Base-by-base conservation (phyloP, 2,329 filamentous ascomycete genomes). In the Colletotrichum somersetense region DNA sequence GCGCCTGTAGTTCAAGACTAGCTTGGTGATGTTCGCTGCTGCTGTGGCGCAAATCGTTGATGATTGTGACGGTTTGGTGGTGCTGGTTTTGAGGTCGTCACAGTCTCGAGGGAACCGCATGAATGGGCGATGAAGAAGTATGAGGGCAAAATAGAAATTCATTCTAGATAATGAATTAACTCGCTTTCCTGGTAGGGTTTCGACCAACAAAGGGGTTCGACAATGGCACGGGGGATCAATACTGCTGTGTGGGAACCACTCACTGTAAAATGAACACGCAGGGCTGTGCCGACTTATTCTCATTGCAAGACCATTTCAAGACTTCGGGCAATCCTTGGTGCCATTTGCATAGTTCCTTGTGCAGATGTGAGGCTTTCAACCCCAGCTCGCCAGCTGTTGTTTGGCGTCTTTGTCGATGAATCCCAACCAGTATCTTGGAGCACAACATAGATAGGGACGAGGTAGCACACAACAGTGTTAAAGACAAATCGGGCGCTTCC, bases 121-220 rank as follows among this genome's bases (percentile, higher is more conserved):
- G 11, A 70, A 72, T 4, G 70, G 66, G 11, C 70, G 70, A 16
- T 72, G 66, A 1, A 72, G 70, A 3, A 70, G 52, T 3, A 72
- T 46, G 5, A 65, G 40, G 30, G 18, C 52, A 20, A 70, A 70
- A 20, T 70, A 70, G 8, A 72, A 65, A 0, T 20, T 65, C 66
- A 72, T 70, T 7, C 70, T 72, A 8, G 2, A 12, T 26, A 6
- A 10, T 12, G 0, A 10, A 5, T 56, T 11, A 68, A 58, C 50
- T 48, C 1, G 5, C 6, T 12, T 11, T 16, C 20, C 16, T 3
- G 2, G 8, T 6, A 16, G 0, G 26, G 16, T 10, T 10, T 20
- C 18, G 4, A 26, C 26, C 12, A 1, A 5, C 11, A 4, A 3
- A 23, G 3, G 3, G 7, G 57, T 35, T 12, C 10, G 23, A n/a